Base-by-base conservation (phyloP, 2,329 filamentous ascomycete species). In the Myriosclerotinia curreyana region DNA sequence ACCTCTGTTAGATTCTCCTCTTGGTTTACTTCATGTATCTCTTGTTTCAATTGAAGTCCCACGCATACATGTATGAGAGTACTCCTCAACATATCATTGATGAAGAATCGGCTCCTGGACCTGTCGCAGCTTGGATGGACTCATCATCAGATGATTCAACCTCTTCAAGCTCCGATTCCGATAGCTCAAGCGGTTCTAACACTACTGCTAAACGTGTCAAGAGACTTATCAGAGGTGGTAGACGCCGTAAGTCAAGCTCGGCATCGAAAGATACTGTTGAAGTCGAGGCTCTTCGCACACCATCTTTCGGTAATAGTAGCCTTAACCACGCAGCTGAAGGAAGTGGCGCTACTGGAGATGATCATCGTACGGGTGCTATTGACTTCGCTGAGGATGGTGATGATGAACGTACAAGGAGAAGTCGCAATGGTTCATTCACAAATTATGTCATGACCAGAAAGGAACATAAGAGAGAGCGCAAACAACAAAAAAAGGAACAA, bases 81-180 rank as follows among this genome's bases (percentile, higher is more conserved):
- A 96, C 91, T 6, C 93, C 93, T 12, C 92, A 96, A 77, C 88
- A 93, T 71, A 89, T 96, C 66, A 95, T 97, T 68, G 93, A 97
- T 70, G 92, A 95, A 71, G 93, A 96, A 75, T 88, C 91, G 0
- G 89, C 91, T 53, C 93, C 93, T 28, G 93, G 93, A 68, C 88
- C 95, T 0, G 83, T 93, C 15, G 89, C 90, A 22, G 89, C 90
- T 40, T 91, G 94, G 77, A 83, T 96, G 72, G 90, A 95, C 68
- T 86, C 86, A 0, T 90, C 88, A 34, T 66, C 64, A 11, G 62
- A 65, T 51, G 52, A 55, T 50, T 83, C 81, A 1, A 86, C 84
- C 11, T 89, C 92, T 67, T 87, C 84, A 0, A 79, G 79, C 60
- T 86, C 85, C 17, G 90, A 93, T 69, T 90, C 88, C 0, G 89